phyloP scores from a whole-genome alignment of 495 filamentous ascomycete genomes.

The Annulohypoxylon moriforme region DNA sequence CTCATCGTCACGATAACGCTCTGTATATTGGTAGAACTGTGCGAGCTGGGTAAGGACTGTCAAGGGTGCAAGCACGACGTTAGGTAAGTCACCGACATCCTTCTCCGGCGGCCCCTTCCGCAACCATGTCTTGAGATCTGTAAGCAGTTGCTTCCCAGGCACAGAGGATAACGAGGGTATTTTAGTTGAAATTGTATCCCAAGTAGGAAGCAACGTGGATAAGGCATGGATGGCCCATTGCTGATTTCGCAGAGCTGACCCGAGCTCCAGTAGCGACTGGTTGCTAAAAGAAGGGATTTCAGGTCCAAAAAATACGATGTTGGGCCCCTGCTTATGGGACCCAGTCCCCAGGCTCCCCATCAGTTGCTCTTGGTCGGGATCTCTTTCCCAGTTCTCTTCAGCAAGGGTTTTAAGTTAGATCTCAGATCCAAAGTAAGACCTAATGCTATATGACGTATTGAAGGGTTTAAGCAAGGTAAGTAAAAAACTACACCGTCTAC shows the following conservation, averaged over 20 bases:
- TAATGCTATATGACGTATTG: neutral
- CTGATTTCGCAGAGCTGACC: neutral
- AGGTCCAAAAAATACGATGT: slow-evolving; percentile 2
- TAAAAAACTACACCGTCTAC: neutral
- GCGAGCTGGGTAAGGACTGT: neutral
- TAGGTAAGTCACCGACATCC: neutral
- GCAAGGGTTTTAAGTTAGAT: neutral
- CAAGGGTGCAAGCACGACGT: slow-evolving; percentile 1
- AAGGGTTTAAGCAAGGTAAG: neutral
- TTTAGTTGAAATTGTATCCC: neutral
- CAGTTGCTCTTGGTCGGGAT: neutral
- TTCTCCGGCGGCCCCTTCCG: neutral
- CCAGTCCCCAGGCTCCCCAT: neutral
- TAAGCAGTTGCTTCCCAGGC: neutral
- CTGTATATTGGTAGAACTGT: neutral
- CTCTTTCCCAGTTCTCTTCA: neutral
- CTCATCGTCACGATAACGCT: neutral
- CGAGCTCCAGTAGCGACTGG: neutral
- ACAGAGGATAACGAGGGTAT: neutral
- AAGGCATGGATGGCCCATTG: neutral
- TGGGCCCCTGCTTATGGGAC: neutral
- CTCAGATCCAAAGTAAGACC: neutral
- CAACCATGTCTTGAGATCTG: neutral
- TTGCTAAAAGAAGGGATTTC: neutral
- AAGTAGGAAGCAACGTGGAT: neutral